Conservation (phyloP, 495 filamentous ascomycete genomes). For the Podospora didyma region DNA sequence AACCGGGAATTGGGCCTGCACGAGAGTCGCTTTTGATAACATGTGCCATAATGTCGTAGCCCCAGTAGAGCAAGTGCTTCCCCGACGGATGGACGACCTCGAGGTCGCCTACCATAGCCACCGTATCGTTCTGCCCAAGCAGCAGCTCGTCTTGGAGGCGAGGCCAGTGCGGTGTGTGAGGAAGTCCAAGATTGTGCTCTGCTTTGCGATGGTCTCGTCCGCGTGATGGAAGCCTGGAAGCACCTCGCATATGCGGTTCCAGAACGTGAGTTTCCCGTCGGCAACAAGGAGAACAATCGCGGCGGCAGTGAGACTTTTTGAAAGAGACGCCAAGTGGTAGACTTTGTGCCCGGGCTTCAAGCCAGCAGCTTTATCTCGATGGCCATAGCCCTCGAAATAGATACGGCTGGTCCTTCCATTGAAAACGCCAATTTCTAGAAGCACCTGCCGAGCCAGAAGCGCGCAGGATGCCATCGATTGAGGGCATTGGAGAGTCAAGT, state of each 20-base stretch:
- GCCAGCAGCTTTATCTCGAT: neutral
- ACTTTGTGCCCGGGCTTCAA: slow-evolving; percentile 24
- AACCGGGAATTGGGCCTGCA: too few relatives aligned
- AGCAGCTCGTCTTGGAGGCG: slow-evolving; percentile 5
- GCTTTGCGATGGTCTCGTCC: neutral
- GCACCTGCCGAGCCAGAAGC: slow-evolving; percentile 5
- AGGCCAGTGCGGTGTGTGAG: slow-evolving; percentile 9
- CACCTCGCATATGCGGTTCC: slow-evolving; percentile 1
- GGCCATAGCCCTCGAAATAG: slow-evolving; percentile 9
- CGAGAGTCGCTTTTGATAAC: neutral
- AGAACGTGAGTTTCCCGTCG: slow-evolving; percentile 28
- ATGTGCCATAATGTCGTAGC: neutral
- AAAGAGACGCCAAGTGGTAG: slow-evolving; percentile 33
- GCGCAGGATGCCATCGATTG: neutral
- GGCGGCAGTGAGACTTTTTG: slow-evolving; percentile 32
- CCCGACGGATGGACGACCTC: neutral
- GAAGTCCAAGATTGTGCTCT: slow-evolving; percentile 8
- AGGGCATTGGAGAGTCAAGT: neutral
- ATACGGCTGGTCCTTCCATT: neutral
- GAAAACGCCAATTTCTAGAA: slow-evolving; percentile 7
- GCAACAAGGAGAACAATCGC: slow-evolving; percentile 28
- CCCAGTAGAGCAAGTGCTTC: neutral
- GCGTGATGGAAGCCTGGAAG: slow-evolving; percentile 8
- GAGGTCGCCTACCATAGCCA: slow-evolving; percentile 1
- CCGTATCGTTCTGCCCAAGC: slow-evolving; percentile 1